Base-by-base conservation (phyloP, 352 stramenopile genomes). In the Phytophthora hibernalis region DNA sequence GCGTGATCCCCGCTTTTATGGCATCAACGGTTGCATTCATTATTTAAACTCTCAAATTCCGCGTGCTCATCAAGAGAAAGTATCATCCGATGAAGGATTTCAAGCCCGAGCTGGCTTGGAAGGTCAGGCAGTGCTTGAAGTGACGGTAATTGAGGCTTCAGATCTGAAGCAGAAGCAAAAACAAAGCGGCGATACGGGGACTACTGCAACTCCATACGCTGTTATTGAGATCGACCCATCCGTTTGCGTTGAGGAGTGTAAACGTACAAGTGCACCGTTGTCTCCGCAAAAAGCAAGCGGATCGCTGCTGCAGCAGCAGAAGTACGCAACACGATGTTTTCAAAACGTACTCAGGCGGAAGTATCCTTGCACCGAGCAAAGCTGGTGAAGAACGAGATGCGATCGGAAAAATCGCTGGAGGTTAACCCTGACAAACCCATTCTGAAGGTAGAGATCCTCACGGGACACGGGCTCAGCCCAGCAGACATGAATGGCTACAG, bases 21-120 rank as follows among this genome's bases (percentile, higher is more conserved):
- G 85, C 6, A 82, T 93, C 42, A 93, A 93, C 48, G 85, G 85
- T 10, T 91, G 82, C 62, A 90, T 93, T 59, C 82, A 93, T 33
- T 75, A 86, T 15, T 60, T 91, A 7, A 89, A 90, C 43, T 68
- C 73, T 5, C 82, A 90, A 45, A 83, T 93, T 38, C 56, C 81
- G 6, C 72, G 77, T 24, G 81, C 85, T 2, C 81, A 91, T 61
- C 68, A 70, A n/a, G 77, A 90, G 24, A 85, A 70, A 24, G 67
- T 59, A n/a, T 74, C 80, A 8, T 72, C 72, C 0, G 84, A 92
- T 44, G 82, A 91, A 68, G 55, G 64, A 0, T 91, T 91, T 58
- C 85, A 91, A 55, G 67, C 72, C 10, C 70, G 76, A 43, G 54
- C 69, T 13, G 80, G 79, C 1, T 58, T 91, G 5, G 85, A 91